These are phyloP conservation scores for Pinus albicaulis DNA, from an alignment of 75 land plant genomes.

Conservation along the genomic window DNA sequence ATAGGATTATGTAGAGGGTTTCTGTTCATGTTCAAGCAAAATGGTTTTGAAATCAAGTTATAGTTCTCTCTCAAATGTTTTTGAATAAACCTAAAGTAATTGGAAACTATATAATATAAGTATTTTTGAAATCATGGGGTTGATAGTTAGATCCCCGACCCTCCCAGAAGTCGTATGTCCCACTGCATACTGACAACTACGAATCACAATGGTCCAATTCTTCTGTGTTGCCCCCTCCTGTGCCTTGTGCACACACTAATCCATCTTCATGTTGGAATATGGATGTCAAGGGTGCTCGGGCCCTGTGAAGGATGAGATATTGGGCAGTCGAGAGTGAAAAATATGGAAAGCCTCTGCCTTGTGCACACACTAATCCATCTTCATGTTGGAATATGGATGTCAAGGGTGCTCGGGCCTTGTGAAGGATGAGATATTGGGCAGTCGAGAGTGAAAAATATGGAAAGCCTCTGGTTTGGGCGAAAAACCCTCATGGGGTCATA, in stretches of 20 bases:
- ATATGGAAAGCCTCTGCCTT: not conserved
- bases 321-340: slow-evolving; percentile 12
- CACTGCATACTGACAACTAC: slow-evolving; percentile 76
- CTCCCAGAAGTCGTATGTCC: slow-evolving; percentile 57
- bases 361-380: not conserved
- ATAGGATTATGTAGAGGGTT: too few species aligned
- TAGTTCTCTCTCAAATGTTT: too few species aligned
- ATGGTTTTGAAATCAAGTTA: too few species aligned
- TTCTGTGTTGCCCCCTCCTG: slow-evolving; percentile 2
- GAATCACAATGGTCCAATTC: slow-evolving; percentile 5
- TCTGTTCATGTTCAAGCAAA: too few species aligned
- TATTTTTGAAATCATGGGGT: too few species aligned
- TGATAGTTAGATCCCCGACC: slow-evolving; percentile 7
- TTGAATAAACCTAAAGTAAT: too few species aligned
- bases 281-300: not conserved
- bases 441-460: not conserved
- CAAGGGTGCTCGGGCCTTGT: not conserved
- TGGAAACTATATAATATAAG: too few species aligned
- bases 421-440: slow-evolving; percentile 10
- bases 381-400: not conserved
- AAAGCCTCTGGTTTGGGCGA: not conserved
- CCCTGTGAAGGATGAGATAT: not conserved
- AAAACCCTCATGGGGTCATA: not conserved
- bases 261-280: not conserved
- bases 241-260: not conserved